Percentiles rank a stretch among this genome's conserved stretches.
phyloP scores from a whole-genome alignment of 2,329 filamentous ascomycete genomes.

The Fusarium xylarioides region DNA sequence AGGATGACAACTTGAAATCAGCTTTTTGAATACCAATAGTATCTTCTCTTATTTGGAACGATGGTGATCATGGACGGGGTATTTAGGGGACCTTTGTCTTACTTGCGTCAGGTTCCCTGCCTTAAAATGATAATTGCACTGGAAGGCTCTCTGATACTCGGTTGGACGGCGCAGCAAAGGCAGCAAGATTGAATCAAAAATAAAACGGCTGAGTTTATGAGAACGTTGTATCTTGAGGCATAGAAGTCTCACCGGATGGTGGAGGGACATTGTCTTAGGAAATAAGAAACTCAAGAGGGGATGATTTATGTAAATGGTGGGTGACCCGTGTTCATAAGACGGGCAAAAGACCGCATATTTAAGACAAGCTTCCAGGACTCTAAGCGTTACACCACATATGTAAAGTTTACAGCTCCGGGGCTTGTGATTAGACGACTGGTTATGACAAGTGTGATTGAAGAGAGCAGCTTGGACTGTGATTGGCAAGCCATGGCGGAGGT shows the following conservation, averaged over 20 bases:
- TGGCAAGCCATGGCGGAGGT: background rate
- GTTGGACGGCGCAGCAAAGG: background rate
- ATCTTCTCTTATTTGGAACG: background rate
- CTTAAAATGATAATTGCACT: background rate
- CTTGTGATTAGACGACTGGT: background rate
- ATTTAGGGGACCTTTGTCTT: background rate
- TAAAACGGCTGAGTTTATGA: background rate
- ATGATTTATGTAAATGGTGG: background rate
- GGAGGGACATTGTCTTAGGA: background rate
- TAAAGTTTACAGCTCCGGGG: background rate
- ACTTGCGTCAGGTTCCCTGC: background rate
- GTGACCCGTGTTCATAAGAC: too few species aligned
- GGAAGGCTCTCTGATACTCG: background rate
- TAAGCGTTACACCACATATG: background rate
- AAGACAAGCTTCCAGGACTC: background rate
- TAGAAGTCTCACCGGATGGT: background rate
- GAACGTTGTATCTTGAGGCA: too few species aligned
- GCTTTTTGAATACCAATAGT: background rate
- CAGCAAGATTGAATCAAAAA: background rate
- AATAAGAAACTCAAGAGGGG: background rate
- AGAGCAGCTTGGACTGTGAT: background rate
- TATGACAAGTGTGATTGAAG: too few species aligned
- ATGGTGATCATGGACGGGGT: too few species aligned
- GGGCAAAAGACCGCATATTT: background rate
- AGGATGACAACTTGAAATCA: background rate